These are phyloP conservation scores for Monascus purpureus DNA, from an alignment of 495 filamentous ascomycete genomes.

Conservation along the genomic window DNA sequence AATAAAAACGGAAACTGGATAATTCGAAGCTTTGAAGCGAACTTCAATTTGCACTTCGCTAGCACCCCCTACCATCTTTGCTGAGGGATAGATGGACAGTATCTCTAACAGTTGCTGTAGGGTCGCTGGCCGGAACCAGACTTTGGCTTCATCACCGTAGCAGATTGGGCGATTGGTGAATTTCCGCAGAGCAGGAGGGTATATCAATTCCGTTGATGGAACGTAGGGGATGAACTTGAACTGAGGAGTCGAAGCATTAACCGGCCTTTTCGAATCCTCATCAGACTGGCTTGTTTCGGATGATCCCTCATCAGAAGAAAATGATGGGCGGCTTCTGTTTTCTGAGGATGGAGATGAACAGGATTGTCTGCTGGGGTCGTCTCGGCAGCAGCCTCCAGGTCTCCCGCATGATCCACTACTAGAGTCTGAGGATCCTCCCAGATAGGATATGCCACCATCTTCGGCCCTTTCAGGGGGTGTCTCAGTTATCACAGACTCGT, in stretches of 20 bases:
- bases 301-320: neutral
- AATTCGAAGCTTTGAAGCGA: constrained; percentile 92
- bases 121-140: constrained; percentile 83
- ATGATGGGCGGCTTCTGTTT: too few relatives aligned
- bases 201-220: constrained; percentile 91
- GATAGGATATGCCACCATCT: constrained; percentile 7
- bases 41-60: constrained; percentile 97
- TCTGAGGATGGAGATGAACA: constrained; percentile 1
- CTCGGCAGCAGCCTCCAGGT: constrained; percentile 47
- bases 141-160: constrained; percentile 89
- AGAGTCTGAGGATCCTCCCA: neutral
- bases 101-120: constrained; percentile 81
- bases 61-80: constrained; percentile 90
- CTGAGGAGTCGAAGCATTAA: constrained; percentile 1
- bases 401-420: constrained; percentile 8
- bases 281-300: neutral
- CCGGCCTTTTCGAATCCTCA: neutral
- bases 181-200: constrained; percentile 70
- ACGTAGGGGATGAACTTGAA: constrained; percentile 83
- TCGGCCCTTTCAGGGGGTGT: too few relatives aligned
- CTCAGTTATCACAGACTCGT: constrained; percentile 27
- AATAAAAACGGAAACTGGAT: constrained; percentile 77
- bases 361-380: constrained; percentile 11
- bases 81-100: constrained; percentile 67
- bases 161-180: constrained; percentile 68